Evolutionary conservation across 345 rosid genomes (phyloP).

Genomic region (Eucalyptus pumila): DNA sequence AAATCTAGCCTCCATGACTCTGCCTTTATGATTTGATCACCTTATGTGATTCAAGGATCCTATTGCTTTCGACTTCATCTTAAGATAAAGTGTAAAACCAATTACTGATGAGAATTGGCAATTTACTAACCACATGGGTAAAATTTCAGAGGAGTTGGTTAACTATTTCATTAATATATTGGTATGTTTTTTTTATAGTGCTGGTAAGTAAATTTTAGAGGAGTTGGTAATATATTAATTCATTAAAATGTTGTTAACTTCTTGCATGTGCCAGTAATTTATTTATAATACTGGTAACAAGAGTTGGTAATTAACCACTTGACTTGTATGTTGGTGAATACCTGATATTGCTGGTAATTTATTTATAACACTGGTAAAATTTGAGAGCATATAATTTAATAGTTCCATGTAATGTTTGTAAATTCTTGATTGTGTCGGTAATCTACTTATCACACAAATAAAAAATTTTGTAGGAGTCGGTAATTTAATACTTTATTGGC

Average conservation of each 20-base stretch:
- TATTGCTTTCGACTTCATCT: neutral
- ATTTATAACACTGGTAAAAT: neutral
- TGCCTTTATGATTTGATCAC: neutral
- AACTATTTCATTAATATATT: no score
- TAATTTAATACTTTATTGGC: no score
- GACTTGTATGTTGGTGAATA: rapidly evolving
- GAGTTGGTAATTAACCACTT: neutral
- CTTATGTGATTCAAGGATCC: neutral
- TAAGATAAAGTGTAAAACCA: neutral
- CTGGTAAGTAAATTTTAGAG: neutral
- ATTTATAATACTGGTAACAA: no score
- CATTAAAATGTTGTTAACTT: neutral
- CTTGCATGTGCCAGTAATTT: neutral
- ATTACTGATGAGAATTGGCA: neutral
- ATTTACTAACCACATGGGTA: neutral
- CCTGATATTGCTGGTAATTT: no score
- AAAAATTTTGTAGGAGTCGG: neutral
- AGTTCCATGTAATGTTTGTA: neutral
- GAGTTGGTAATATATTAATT: neutral
- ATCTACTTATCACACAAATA: rapidly evolving
- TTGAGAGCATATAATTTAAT: neutral
- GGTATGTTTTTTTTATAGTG: no score
- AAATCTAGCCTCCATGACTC: neutral
- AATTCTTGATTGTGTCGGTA: no score
- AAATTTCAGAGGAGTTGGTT: neutral